Percentiles rank a stretch among this genome's conserved stretches.
These are phyloP conservation scores for Acanthamoeba lenticulata DNA, from an alignment of 208 protist genomes.

Conservation along the genomic window DNA sequence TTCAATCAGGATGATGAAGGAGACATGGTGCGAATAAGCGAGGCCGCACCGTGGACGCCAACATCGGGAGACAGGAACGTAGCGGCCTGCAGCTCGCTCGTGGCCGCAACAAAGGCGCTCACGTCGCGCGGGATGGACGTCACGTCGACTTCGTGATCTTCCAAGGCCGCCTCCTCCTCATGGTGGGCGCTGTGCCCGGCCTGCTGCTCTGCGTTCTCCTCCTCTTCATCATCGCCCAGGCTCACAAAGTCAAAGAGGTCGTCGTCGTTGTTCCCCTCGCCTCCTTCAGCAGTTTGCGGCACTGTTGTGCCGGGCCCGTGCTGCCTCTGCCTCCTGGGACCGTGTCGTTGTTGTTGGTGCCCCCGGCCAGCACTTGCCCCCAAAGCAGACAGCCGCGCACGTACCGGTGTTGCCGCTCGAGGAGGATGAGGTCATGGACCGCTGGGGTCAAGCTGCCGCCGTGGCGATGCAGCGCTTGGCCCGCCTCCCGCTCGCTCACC, in stretches of 20 bases:
- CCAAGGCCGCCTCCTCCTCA: not conserved
- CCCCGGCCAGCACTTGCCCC: too few relatives aligned
- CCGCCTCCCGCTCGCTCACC: not conserved
- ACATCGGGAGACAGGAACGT: too few relatives aligned
- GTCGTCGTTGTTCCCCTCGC: not conserved
- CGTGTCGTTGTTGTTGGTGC: too few relatives aligned
- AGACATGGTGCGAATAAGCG: not conserved
- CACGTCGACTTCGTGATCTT: not conserved
- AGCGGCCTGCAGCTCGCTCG: too few relatives aligned
- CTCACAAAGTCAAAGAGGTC: conserved; percentile 1
- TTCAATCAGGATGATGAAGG: not conserved
- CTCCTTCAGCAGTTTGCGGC: not conserved
- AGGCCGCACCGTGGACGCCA: too few relatives aligned
- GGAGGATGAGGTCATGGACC: not conserved
- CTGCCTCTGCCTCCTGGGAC: too few relatives aligned
- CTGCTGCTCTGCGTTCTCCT: not conserved
- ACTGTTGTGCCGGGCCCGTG: too few relatives aligned
- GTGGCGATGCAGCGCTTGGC: not conserved
- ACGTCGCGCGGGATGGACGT: too few relatives aligned
- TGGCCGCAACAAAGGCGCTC: too few relatives aligned
- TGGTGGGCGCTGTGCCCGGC: not conserved
- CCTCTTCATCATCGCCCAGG: not conserved
- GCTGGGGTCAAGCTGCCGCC: not conserved
- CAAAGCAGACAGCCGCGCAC: not conserved
- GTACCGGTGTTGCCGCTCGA: not conserved